Conservation (phyloP, 495 filamentous ascomycete species). For the Penicillium tannophilum region DNA sequence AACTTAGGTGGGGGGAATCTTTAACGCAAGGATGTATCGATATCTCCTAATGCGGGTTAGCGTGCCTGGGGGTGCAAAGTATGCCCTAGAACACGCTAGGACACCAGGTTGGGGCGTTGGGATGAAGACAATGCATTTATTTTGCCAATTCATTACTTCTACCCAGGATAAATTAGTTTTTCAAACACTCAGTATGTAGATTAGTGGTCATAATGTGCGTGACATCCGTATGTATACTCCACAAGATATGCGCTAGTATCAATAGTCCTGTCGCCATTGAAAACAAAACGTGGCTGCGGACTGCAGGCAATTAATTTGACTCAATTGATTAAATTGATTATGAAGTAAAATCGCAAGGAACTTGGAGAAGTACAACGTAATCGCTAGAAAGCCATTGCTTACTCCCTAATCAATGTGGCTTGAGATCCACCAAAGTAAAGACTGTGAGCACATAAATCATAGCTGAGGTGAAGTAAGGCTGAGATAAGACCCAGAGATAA, state of each 20-base stretch:
- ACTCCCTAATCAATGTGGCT: neutral
- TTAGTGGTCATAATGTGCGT: too few species aligned
- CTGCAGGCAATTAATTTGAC: neutral
- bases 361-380: too few species aligned
- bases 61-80: conserved; percentile 8
- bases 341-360: neutral
- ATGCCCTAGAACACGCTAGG: neutral
- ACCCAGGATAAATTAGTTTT: too few species aligned
- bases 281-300: neutral
- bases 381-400: neutral
- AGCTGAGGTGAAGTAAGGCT: neutral
- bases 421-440: neutral
- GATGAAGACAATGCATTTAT: too few species aligned
- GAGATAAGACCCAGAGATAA: neutral
- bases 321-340: too few species aligned
- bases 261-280: neutral
- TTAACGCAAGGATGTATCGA: conserved; percentile 25
- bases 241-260: neutral
- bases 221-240: neutral
- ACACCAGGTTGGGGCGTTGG: too few species aligned
- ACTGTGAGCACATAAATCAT: neutral
- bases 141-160: too few species aligned
- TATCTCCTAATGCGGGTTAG: conserved; percentile 30
- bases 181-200: too few species aligned
- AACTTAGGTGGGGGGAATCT: conserved; percentile 7